phyloP scores from a whole-genome alignment of 495 filamentous ascomycete species.

The Coniosporium apollinis region DNA sequence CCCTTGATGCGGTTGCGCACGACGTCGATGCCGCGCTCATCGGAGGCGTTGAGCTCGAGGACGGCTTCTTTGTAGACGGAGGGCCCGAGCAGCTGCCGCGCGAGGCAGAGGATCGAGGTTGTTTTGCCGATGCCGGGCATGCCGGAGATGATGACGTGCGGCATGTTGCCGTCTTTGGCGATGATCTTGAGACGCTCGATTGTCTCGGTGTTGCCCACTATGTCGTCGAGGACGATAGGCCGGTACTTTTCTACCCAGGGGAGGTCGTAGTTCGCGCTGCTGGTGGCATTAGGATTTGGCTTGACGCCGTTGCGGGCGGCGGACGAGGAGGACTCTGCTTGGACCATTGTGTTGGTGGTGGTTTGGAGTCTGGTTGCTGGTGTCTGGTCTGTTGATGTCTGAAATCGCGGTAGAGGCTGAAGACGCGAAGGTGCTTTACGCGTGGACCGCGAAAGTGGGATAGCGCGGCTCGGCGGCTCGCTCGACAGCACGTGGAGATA shows the following conservation, averaged over 20 bases:
- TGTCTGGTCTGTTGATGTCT: no score
- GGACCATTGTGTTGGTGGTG: constrained; percentile 19
- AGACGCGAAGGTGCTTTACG: no score
- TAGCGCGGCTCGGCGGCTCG: no score
- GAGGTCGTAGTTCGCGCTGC: constrained; percentile 58
- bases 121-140: constrained; percentile 99
- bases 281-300: constrained; percentile 40
- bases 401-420: no score
- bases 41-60: constrained; percentile 85
- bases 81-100: constrained; percentile 78
- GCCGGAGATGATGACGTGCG: constrained; percentile 95
- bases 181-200: constrained; percentile 97
- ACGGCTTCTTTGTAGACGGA: constrained; percentile 98
- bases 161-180: constrained; percentile 98
- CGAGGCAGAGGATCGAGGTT: constrained; percentile 85
- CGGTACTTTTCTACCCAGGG: constrained; percentile 99
- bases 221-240: constrained; percentile 82
- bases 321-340: constrained; percentile 63
- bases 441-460: no score
- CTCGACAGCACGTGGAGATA: no score
- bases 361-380: no score
- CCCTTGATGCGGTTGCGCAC: constrained; percentile 98
- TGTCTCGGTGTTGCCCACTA: constrained; percentile 95
- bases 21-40: constrained; percentile 97
- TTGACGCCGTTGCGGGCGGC: constrained; percentile 51